These are phyloP conservation scores for Marasmius tenuissimus DNA, from an alignment of 1,284 basidiomycete species.

Conservation along the genomic window DNA sequence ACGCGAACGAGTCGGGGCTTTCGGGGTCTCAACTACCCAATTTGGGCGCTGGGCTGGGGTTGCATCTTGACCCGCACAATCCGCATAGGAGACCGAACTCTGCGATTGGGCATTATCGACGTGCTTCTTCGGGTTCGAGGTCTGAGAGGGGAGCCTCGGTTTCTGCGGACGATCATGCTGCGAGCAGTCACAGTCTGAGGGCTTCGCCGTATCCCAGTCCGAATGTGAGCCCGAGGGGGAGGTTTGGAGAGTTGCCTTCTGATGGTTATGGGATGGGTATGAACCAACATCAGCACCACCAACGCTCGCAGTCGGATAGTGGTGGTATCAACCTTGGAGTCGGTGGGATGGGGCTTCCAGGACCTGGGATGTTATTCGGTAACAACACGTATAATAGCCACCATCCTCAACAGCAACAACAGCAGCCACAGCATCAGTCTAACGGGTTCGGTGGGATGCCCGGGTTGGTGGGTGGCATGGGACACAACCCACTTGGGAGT, in stretches of 20 bases:
- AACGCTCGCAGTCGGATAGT: conserved; percentile 8
- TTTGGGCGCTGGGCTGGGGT: conserved; percentile 12
- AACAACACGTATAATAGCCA: no score
- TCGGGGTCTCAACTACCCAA: conserved; percentile 11
- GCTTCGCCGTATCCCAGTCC: conserved; percentile 43
- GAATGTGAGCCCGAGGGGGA: conserved; percentile 28
- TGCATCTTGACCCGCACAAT: not conserved
- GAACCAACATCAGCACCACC: not conserved
- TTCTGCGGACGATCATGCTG: conserved; percentile 12
- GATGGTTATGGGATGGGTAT: not conserved
- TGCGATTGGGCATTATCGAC: conserved; percentile 2
- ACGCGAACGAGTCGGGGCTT: not conserved
- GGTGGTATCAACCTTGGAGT: not conserved
- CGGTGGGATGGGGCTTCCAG: not conserved
- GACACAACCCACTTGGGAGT: not conserved
- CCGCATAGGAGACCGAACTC: not conserved
- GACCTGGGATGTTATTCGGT: not conserved
- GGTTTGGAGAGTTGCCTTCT: conserved; percentile 14
- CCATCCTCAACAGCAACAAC: no score
- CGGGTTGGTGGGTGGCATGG: not conserved
- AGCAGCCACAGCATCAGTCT: no score
- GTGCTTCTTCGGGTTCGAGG: not conserved
- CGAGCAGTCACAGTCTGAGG: conserved; percentile 29
- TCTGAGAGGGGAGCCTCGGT: not conserved
- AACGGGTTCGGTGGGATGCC: not conserved